phyloP scores from a whole-genome alignment of 768 basidiomycete genomes.

The Suillus plorans region DNA sequence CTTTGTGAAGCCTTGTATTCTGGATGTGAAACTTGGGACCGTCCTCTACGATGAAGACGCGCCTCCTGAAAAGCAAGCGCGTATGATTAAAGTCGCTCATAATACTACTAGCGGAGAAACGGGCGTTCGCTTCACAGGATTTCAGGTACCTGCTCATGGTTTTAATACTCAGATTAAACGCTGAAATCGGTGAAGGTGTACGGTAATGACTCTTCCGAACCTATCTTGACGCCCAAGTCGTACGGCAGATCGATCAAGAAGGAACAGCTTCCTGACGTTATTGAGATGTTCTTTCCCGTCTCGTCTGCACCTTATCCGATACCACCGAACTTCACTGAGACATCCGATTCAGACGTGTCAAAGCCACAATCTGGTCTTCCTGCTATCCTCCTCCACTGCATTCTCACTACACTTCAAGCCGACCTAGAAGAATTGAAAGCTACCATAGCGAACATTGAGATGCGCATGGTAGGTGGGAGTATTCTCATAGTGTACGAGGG shows the following conservation, averaged over 20 bases:
- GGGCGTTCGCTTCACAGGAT: constrained; percentile 85
- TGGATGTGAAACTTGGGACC: constrained; percentile 94
- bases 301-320: constrained; percentile 18
- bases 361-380: constrained; percentile 52
- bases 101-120: constrained; percentile 72
- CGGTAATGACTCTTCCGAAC: constrained; percentile 53
- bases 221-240: constrained; percentile 63
- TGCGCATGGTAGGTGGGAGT: constrained; percentile 83
- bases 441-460: constrained; percentile 52
- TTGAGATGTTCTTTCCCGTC: constrained; percentile 77
- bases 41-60: constrained; percentile 75
- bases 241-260: constrained; percentile 78
- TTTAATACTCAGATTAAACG: constrained; percentile 1
- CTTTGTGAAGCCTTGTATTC: constrained; percentile 80
- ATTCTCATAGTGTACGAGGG: constrained; percentile 82
- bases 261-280: constrained; percentile 71
- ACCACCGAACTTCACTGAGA: background rate
- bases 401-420: constrained; percentile 54
- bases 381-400: constrained; percentile 46
- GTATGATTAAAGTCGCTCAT: constrained; percentile 72
- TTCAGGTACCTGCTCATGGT: constrained; percentile 58
- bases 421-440: constrained; percentile 52
- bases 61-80: constrained; percentile 67
- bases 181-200: constrained; percentile 54
- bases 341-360: constrained; percentile 11